Evolutionary conservation across 768 basidiomycete genomes (phyloP).

Genomic region (Trametes cinnabarina): DNA sequence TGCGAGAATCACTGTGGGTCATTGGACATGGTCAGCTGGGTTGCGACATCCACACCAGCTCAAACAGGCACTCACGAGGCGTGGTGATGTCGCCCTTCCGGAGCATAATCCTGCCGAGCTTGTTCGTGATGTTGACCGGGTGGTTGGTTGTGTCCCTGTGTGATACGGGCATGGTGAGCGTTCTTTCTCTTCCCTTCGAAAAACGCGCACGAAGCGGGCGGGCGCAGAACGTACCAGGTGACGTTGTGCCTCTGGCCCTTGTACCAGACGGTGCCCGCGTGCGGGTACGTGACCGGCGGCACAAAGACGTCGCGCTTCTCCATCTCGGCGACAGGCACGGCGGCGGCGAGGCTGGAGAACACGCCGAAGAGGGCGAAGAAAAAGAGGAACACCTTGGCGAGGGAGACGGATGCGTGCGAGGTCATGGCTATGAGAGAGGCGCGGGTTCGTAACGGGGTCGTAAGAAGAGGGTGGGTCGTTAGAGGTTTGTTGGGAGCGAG

Average conservation of each 20-base stretch:
- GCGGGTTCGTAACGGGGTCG: conserved; percentile 1
- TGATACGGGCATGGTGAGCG: neutral
- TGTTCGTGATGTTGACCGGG: conserved; percentile 40
- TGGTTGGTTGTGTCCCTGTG: conserved; percentile 33
- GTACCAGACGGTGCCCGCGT: conserved; percentile 21
- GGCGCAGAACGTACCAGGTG: conserved; percentile 25
- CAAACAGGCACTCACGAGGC: conserved; percentile 23
- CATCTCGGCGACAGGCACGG: conserved; percentile 1
- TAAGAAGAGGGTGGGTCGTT: neutral
- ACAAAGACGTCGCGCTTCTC: conserved; percentile 18
- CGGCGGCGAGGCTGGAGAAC: conserved; percentile 11
- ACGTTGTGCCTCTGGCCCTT: conserved; percentile 22
- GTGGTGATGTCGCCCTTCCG: conserved; percentile 27
- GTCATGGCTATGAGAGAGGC: conserved; percentile 6
- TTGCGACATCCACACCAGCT: neutral
- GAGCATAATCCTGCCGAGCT: conserved; percentile 16
- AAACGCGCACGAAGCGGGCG: too few relatives aligned
- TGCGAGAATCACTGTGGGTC: conserved; percentile 34
- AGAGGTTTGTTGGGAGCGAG: neutral
- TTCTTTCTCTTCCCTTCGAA: too few relatives aligned
- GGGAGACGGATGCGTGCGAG: conserved; percentile 5
- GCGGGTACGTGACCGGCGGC: conserved; percentile 21
- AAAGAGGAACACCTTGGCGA: conserved; percentile 1
- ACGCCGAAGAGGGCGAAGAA: conserved; percentile 10
- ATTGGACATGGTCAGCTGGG: neutral